Conservation (phyloP, 1,284 basidiomycete genomes). For the Takashimella tepidaria region DNA sequence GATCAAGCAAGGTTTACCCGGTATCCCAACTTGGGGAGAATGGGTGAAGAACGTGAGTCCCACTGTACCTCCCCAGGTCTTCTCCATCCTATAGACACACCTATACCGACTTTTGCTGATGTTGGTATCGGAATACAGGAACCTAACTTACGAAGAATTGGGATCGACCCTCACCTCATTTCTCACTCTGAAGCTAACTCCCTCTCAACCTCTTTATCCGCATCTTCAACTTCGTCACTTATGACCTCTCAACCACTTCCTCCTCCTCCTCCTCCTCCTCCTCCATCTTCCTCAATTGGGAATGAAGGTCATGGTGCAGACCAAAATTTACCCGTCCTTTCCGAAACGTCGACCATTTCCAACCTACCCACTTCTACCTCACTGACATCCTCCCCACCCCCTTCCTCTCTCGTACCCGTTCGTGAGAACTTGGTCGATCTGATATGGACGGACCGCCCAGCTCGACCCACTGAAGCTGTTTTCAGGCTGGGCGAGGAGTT, state of each 20-base stretch:
- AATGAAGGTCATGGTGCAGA: too few species aligned
- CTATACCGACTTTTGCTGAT: too few species aligned
- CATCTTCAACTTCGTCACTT: slow-evolving; percentile 3
- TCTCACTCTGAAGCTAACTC: slow-evolving; percentile 54
- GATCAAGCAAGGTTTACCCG: slow-evolving; percentile 82
- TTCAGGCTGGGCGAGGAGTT: slow-evolving; percentile 63
- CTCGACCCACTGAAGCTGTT: slow-evolving; percentile 64
- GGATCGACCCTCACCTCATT: slow-evolving; percentile 77
- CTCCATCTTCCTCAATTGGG: slow-evolving; percentile 56
- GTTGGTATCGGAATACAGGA: slow-evolving; percentile 47
- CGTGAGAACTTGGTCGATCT: slow-evolving; percentile 71
- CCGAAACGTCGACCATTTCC: slow-evolving; percentile 50
- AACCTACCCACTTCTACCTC: slow-evolving; percentile 16
- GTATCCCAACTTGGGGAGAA: slow-evolving; percentile 85
- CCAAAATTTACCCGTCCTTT: too few species aligned
- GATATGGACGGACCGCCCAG: slow-evolving; percentile 63
- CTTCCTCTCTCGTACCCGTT: slow-evolving; percentile 56
- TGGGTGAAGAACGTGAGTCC: slow-evolving; percentile 60
- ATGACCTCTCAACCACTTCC: slow-evolving; percentile 2
- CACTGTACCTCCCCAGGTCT: too few species aligned
- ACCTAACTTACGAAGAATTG: slow-evolving; percentile 53
- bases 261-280: background rate
- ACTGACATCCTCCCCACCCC: slow-evolving; percentile 54
- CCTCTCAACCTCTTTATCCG: slow-evolving; percentile 24
- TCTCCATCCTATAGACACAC: too few species aligned